phyloP scores from a whole-genome alignment of 345 rosid genomes.

The Citrus reticulata region DNA sequence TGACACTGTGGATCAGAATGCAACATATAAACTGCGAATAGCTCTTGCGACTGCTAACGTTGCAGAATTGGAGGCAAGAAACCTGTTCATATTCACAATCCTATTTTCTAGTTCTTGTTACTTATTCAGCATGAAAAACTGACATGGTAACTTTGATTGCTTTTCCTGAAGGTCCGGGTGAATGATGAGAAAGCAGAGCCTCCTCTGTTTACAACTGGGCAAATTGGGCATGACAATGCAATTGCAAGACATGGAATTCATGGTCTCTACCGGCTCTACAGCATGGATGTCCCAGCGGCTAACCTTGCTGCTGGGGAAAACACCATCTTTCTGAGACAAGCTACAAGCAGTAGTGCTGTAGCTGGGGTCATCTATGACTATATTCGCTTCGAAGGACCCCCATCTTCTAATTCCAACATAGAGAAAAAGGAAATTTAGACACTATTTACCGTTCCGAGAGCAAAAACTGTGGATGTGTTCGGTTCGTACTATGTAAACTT shows the following conservation, averaged over 20 bases:
- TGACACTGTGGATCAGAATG: conserved; percentile 10
- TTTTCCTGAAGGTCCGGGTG: conserved; percentile 29
- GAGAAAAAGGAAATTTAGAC: too few relatives aligned
- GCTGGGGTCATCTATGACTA: conserved; percentile 66
- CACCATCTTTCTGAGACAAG: conserved; percentile 46
- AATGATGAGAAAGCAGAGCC: conserved; percentile 26
- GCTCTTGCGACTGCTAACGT: conserved; percentile 57
- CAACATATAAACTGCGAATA: conserved; percentile 39
- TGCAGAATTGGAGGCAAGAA: conserved; percentile 45
- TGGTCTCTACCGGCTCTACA: conserved; percentile 51
- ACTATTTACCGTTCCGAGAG: too few relatives aligned
- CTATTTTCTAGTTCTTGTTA: background rate
- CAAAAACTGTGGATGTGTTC: too few relatives aligned
- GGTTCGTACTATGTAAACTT: too few relatives aligned
- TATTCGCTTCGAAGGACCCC: conserved; percentile 53
- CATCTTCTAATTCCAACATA: background rate
- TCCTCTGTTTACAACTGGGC: conserved; percentile 48
- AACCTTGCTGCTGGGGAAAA: conserved; percentile 39
- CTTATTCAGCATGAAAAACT: background rate
- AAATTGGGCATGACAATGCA: conserved; percentile 62
- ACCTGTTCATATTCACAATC: background rate
- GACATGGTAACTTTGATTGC: background rate
- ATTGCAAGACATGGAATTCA: conserved; percentile 68
- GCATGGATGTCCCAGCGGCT: conserved; percentile 29
- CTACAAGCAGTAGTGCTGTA: conserved; percentile 29